A percentile compares a stretch with the other conserved stretches of the same genome.
Evolutionary conservation across 2,329 filamentous ascomycete species (phyloP).

Genomic region (Talaromyces sp.): DNA sequence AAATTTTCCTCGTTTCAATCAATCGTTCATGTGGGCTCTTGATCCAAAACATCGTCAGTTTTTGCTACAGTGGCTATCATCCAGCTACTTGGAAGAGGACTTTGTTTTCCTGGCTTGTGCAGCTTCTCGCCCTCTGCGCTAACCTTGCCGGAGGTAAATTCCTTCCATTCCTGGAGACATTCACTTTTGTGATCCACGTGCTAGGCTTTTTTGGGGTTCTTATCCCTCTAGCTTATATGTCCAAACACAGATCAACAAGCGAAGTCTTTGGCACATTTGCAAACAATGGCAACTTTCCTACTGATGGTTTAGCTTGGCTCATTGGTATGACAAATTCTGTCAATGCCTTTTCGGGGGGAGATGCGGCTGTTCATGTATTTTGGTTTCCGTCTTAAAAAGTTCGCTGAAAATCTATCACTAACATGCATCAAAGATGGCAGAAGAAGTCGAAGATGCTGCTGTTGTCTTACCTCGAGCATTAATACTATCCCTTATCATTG

Average conservation of each 20-base stretch:
- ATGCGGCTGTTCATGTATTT: slow-evolving; percentile 30
- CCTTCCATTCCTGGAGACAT: slow-evolving; percentile 12
- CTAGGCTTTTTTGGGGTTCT: slow-evolving; percentile 21
- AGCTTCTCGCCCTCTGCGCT: neutral
- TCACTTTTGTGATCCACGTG: slow-evolving; percentile 7
- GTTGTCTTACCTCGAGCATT: slow-evolving; percentile 51
- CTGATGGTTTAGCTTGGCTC: slow-evolving; percentile 28
- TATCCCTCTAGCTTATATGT: slow-evolving; percentile 20
- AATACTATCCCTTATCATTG: slow-evolving; percentile 49
- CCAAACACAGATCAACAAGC: neutral
- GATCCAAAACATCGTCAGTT: slow-evolving; percentile 34
- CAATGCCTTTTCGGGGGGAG: slow-evolving; percentile 26
- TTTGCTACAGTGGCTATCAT: slow-evolving; percentile 25
- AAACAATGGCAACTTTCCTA: slow-evolving; percentile 26
- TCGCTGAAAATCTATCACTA: no score
- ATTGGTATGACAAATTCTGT: slow-evolving; percentile 25
- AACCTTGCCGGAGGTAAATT: slow-evolving; percentile 31
- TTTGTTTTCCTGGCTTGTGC: slow-evolving; percentile 47
- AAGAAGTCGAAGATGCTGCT: slow-evolving; percentile 53
- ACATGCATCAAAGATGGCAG: slow-evolving; percentile 43
- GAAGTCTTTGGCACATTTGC: slow-evolving; percentile 25
- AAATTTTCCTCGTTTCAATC: slow-evolving; percentile 28
- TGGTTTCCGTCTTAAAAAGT: slow-evolving; percentile 15
- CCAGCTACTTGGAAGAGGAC: slow-evolving; percentile 40
- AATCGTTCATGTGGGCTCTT: slow-evolving; percentile 30